Base-by-base conservation (phyloP, 2,329 filamentous ascomycete genomes). In the Stenocarpella maydis region DNA sequence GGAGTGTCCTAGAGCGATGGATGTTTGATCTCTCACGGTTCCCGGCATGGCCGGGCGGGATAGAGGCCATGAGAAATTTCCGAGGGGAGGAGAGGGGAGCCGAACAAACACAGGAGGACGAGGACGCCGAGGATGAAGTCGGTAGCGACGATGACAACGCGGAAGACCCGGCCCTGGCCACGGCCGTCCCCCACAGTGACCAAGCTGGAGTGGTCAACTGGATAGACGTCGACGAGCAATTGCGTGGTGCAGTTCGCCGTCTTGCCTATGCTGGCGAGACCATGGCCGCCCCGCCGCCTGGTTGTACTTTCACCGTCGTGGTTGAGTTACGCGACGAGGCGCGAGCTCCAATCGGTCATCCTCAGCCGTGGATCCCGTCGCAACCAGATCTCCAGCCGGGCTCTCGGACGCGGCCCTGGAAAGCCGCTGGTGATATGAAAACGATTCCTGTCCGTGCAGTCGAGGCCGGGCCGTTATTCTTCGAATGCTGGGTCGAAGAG, bases 291-390 rank as follows among this genome's bases (percentile, higher is more conserved):
- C 77, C 94, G 26, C 91, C 92, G 0, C 79, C 84, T 1, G 86
- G 86, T 1, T 94, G 91, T 77, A 92, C 91, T 0, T 95, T 92
- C 78, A 93, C 91, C 0, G 78, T 95, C n/a, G 91, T 90, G 0
- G 86, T 95, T 49, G 92, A 95, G 78, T 77, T 95, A 72, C 87
- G 87, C 47, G 87, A 91, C 26, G 84, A 89, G 49, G 84, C 83
- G 0, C 79, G 85, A 14, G 83, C 87, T 12, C 89, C 88, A 0
- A 88, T 90, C 71, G 85, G 84, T 66, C 84, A 90, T 74, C 87
- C 88, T 0, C 87, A 90, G 76, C 81, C 85, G 41, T 90, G 88
- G 88, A 85, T 90, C 31, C 86, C 88, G 0, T 86, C 86, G 1
- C 81, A 87, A 63, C 81, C 84, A 4, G 81, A 80, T 50, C 77